phyloP scores from a whole-genome alignment of 768 basidiomycete genomes.

The Collybiopsis confluens region DNA sequence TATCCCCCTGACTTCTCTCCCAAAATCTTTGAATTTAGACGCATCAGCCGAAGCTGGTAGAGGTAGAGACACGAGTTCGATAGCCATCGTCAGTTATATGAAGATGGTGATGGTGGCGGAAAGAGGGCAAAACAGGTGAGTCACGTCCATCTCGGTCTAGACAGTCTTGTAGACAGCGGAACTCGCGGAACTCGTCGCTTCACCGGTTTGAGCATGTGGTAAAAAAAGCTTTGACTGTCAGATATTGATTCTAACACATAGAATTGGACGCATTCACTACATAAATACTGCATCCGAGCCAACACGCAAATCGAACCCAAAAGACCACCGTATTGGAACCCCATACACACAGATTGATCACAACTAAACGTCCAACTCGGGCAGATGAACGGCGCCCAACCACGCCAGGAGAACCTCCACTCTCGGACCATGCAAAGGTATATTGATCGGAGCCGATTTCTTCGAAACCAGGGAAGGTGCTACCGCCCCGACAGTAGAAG shows the following conservation, averaged over 20 bases:
- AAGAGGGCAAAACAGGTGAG: background rate
- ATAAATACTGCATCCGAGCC: too few relatives aligned
- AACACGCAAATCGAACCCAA: background rate
- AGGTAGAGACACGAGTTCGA: constrained; percentile 62
- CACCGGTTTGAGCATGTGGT: too few relatives aligned
- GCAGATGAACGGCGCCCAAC: constrained; percentile 77
- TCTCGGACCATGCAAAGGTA: constrained; percentile 80
- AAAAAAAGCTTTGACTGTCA: too few relatives aligned
- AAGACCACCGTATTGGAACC: background rate
- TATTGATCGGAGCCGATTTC: constrained; percentile 67
- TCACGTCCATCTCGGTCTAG: background rate
- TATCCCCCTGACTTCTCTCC: constrained; percentile 71
- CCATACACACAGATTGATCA: background rate
- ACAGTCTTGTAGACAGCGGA: background rate
- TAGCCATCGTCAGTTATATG: constrained; percentile 44
- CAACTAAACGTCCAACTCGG: constrained; percentile 52
- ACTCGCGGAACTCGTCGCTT: too few relatives aligned
- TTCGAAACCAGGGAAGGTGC: constrained; percentile 39
- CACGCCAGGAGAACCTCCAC: constrained; percentile 85
- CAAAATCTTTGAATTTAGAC: constrained; percentile 65
- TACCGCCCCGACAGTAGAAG: background rate
- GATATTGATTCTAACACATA: too few relatives aligned
- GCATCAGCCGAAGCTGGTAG: constrained; percentile 71
- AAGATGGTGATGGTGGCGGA: background rate
- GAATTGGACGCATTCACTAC: too few relatives aligned